These are phyloP conservation scores for Trichosanthes truncata DNA, from an alignment of 306 rosid genomes.

Conservation along the genomic window DNA sequence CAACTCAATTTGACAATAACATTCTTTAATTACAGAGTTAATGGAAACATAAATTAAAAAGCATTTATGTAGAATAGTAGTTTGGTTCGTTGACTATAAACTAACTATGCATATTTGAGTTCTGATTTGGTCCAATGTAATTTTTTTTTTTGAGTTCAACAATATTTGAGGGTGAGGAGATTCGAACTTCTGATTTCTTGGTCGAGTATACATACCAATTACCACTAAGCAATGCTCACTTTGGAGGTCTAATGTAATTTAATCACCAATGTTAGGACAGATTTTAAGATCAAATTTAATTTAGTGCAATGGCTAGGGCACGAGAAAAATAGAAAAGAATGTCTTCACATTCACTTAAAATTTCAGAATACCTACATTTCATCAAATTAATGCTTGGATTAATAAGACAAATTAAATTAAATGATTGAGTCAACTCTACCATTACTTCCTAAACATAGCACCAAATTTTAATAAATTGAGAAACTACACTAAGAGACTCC, in stretches of 20 bases:
- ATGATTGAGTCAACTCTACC: background rate
- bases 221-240: too few relatives aligned
- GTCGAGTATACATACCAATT: too few relatives aligned
- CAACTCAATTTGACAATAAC: slow-evolving; percentile 20
- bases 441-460: background rate
- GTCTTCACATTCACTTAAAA: slow-evolving; percentile 23
- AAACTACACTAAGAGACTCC: background rate
- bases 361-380: slow-evolving; percentile 11
- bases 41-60: slow-evolving; percentile 7
- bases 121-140: background rate
- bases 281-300: background rate
- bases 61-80: background rate
- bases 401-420: background rate
- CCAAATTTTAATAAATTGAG: background rate
- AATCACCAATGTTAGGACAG: background rate
- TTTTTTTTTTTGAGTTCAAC: too few relatives aligned
- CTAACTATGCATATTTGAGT: background rate
- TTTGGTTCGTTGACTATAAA: background rate
- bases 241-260: background rate
- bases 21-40: slow-evolving; percentile 11
- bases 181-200: too few relatives aligned
- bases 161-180: too few relatives aligned
- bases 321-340: slow-evolving; percentile 24
- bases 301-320: slow-evolving; percentile 18
- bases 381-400: background rate